A percentile compares a stretch with the other conserved stretches of the same genome.
phyloP scores from a whole-genome alignment of 257 asterid species.

The Asclepias syriaca region DNA sequence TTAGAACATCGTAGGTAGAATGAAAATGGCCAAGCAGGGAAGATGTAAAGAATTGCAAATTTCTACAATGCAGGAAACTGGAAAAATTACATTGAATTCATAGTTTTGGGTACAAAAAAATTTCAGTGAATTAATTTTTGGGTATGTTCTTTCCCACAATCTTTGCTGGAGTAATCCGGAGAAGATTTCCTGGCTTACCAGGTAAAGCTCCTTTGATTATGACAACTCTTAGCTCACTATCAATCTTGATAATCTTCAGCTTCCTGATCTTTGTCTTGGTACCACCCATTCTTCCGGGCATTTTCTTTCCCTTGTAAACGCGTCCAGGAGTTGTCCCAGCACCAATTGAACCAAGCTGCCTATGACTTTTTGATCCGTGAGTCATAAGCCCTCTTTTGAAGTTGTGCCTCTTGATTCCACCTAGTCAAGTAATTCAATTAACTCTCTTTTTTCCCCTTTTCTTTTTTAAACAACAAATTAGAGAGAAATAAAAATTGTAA shows the following conservation, averaged over 20 bases:
- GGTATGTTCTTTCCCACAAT: constrained; percentile 88
- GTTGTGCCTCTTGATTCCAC: constrained; percentile 94
- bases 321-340: constrained; percentile 99
- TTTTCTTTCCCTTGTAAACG: constrained; percentile 86
- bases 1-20: background rate
- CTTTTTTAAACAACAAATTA: background rate
- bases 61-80: background rate
- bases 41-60: no score
- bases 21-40: background rate
- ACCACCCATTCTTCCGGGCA: constrained; percentile 99
- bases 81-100: background rate
- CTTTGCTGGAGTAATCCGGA: constrained; percentile 91
- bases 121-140: constrained; percentile 28
- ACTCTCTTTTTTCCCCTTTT: background rate
- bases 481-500: background rate
- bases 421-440: constrained; percentile 31
- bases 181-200: constrained; percentile 96
- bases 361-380: constrained; percentile 96
- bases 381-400: constrained; percentile 91
- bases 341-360: constrained; percentile 91
- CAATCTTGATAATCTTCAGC: constrained; percentile 79
- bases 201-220: constrained; percentile 95
- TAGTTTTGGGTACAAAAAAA: background rate
- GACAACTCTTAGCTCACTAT: constrained; percentile 63
- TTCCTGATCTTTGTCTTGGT: constrained; percentile 76